phyloP scores from a whole-genome alignment of 202 grass and related monocot species.

The Setaria viridis region DNA sequence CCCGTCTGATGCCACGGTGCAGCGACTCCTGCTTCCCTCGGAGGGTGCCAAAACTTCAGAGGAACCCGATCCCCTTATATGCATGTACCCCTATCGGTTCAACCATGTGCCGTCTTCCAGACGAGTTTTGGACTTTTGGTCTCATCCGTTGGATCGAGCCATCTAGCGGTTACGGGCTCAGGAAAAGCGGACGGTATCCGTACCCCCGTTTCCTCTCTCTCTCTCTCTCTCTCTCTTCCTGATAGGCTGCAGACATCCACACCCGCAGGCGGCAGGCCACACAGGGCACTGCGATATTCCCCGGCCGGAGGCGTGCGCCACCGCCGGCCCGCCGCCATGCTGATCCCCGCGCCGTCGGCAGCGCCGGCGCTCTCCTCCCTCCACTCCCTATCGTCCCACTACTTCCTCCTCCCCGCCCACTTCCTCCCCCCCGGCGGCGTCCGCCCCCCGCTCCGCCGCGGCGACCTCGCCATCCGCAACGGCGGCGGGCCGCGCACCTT shows the following conservation, averaged over 20 bases:
- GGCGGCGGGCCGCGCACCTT: conserved; percentile 83
- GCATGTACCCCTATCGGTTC: too few relatives aligned
- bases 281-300: conserved; percentile 3
- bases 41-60: too few relatives aligned
- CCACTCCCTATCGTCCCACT: conserved; percentile 34
- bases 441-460: conserved; percentile 35
- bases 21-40: too few relatives aligned
- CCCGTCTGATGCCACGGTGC: too few relatives aligned
- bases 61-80: too few relatives aligned
- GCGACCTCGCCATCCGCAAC: conserved; percentile 70
- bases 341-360: conserved; percentile 16
- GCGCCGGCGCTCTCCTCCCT: conserved; percentile 40
- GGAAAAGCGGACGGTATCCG: background rate
- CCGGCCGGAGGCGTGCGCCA: background rate
- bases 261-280: background rate
- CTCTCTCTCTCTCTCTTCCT: too few relatives aligned
- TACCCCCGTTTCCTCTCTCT: background rate
- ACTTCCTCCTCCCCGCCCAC: conserved; percentile 14
- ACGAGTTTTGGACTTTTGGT: background rate
- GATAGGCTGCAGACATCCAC: background rate
- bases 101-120: background rate
- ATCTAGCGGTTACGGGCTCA: background rate
- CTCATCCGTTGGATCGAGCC: conserved; percentile 1
- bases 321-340: conserved; percentile 28
- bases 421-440: background rate